phyloP scores from a whole-genome alignment of 2,329 filamentous ascomycete genomes.

The Trichoderma koningii region DNA sequence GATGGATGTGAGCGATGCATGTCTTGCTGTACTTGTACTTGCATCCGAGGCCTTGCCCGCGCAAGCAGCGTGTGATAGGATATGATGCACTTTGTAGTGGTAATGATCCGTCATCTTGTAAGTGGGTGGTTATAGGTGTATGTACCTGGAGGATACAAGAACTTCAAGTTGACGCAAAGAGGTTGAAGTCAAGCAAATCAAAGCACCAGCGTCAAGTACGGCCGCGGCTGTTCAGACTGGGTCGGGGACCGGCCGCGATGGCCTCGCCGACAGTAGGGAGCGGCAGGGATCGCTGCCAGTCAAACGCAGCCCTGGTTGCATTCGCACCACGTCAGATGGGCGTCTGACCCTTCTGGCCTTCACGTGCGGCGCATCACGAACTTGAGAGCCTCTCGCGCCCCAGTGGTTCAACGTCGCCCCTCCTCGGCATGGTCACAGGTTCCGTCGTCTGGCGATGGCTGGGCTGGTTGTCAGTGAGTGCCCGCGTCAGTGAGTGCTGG shows the following conservation, averaged over 20 bases:
- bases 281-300: conserved; percentile 11
- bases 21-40: background rate
- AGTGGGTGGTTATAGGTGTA: background rate
- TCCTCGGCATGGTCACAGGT: conserved; percentile 1
- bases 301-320: conserved; percentile 10
- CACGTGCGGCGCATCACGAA: conserved; percentile 17
- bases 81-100: too few relatives aligned
- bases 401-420: background rate
- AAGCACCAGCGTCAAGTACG: background rate
- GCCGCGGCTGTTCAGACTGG: background rate
- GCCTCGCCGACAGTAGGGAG: conserved; percentile 5
- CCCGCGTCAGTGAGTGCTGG: conserved; percentile 14
- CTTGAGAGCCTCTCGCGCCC: background rate
- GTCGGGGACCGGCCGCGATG: background rate
- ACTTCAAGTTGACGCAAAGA: background rate
- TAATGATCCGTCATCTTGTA: too few relatives aligned
- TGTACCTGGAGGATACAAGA: background rate
- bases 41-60: conserved; percentile 7
- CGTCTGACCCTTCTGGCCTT: conserved; percentile 7
- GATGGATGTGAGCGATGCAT: conserved; percentile 6
- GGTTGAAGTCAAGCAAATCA: background rate
- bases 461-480: background rate
- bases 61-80: too few relatives aligned
- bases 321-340: conserved; percentile 15
- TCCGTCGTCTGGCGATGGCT: background rate